Conservation (phyloP, 2,329 filamentous ascomycete species). For the Balansia obtecta region DNA sequence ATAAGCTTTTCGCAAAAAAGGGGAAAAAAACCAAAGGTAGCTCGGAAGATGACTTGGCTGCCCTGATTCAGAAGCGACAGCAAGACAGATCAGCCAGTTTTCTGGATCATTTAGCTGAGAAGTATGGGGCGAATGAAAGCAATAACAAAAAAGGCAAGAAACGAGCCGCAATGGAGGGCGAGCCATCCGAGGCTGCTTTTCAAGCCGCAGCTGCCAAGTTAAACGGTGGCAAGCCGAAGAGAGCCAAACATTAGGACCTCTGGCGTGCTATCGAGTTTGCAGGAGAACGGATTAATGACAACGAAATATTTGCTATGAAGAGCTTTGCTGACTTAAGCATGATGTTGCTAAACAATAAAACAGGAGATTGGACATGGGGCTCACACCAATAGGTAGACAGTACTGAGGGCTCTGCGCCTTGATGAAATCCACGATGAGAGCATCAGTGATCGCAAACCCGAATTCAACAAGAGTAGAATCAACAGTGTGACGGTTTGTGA, state of each 20-base stretch:
- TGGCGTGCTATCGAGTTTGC: background rate
- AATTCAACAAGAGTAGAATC: no score
- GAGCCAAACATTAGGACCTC: background rate
- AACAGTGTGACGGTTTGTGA: no score
- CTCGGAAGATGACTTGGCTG: conserved; percentile 49
- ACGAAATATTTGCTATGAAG: background rate
- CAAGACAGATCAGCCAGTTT: conserved; percentile 48
- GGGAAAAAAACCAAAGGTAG: conserved; percentile 27
- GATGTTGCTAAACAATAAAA: background rate
- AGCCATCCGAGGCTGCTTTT: conserved; percentile 47
- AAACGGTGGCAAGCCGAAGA: conserved; percentile 14
- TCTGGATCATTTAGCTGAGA: conserved; percentile 62
- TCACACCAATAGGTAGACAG: background rate
- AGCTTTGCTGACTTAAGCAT: background rate
- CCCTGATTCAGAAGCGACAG: conserved; percentile 62
- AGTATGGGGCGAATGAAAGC: conserved; percentile 44
- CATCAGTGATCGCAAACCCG: no score
- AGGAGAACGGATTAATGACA: background rate
- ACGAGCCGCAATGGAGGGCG: conserved; percentile 44
- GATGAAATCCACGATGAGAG: background rate
- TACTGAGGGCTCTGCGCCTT: no score
- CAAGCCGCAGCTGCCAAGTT: conserved; percentile 42
- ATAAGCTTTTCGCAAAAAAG: conserved; percentile 51
- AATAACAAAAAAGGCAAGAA: conserved; percentile 41
- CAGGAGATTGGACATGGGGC: background rate